Evolutionary conservation across 768 basidiomycete genomes (phyloP), one percentile per base, ranked within the genome.

Genomic region (Amanita fuliginea): DNA sequence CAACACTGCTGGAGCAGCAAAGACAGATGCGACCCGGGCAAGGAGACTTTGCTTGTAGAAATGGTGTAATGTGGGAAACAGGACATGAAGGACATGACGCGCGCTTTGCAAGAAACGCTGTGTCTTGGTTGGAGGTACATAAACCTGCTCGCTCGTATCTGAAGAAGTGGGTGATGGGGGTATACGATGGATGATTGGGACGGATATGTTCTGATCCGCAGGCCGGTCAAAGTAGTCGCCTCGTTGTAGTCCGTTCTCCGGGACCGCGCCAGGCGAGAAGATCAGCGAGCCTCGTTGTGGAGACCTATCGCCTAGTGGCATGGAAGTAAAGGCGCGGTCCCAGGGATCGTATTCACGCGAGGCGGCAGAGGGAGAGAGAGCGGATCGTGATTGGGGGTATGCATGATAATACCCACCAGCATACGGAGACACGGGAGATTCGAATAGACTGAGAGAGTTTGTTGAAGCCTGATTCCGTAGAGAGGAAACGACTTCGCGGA

Each of bases 1-100:
- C 63, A 96, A 68, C 1, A 99, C 81, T 1, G 92, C 90, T 1
- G 95, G 95, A 0, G 85, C 80, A 3, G 92, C 90, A 49, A 96
- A 75, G 21, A 95, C 55, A 0, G 83, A 78, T 0, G 86, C 85
- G 26, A 88, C 67, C 65, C 80, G 80, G 0, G 83, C 85, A 9
- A 84, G 56, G 44, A 81, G 55, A 14, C 82, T 81, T 64, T 95
- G 92, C 19, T 73, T 69, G 22, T 66, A 52, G 62, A 96, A 87
- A 44, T 77, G 71, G 49, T 83, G 81, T 1, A 98, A 67, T 0
- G 92, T 87, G 0, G 95, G 94, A 65, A 95, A 95, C 4, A 98
- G 69, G 5, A 80, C 78, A 54, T 86, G 75, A 47, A 68, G 72
- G 0, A 75, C 67, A 37, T 66, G 66, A 3, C 62, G 59, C 9